Evolutionary conservation across 164 flowering plant genomes (phyloP).

Genomic region (Vitis rupestris): DNA sequence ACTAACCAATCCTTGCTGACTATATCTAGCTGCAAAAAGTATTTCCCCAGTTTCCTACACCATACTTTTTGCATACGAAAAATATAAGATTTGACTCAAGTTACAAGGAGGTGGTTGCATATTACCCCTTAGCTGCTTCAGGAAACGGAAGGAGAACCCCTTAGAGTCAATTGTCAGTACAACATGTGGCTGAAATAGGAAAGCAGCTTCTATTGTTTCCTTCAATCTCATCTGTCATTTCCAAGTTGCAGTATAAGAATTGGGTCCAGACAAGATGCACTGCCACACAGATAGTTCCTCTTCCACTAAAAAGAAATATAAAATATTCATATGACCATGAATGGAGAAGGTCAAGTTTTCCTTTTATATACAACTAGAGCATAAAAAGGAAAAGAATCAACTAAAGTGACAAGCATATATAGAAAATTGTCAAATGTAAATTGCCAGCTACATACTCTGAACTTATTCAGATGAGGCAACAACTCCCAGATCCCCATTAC

Average conservation of each 20-base stretch:
- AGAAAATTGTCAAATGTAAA: background rate
- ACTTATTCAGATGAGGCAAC: conserved; percentile 70
- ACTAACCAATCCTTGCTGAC: conserved; percentile 30
- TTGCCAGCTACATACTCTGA: conserved; percentile 56
- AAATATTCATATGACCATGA: no score
- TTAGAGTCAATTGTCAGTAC: conserved; percentile 91
- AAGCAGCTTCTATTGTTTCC: conserved; percentile 68
- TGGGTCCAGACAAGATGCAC: background rate
- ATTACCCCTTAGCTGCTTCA: conserved; percentile 67
- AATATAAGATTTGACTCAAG: background rate
- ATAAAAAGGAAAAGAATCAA: no score
- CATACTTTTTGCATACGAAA: conserved; percentile 25
- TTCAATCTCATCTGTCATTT: conserved; percentile 59
- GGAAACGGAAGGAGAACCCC: conserved; percentile 88
- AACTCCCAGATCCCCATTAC: conserved; percentile 97
- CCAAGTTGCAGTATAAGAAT: conserved; percentile 9
- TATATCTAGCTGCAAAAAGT: conserved; percentile 72
- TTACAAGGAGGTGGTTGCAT: conserved; percentile 2
- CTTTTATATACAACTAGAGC: no score
- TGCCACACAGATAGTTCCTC: background rate
- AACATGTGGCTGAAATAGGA: conserved; percentile 74
- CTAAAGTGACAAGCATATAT: no score
- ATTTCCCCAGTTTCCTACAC: conserved; percentile 30
- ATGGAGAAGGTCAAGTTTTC: no score
- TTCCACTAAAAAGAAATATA: background rate